A percentile compares a stretch with the other conserved stretches of the same genome.
Evolutionary conservation across 768 basidiomycete species (phyloP).

Genomic region (Pisolithus orientalis): DNA sequence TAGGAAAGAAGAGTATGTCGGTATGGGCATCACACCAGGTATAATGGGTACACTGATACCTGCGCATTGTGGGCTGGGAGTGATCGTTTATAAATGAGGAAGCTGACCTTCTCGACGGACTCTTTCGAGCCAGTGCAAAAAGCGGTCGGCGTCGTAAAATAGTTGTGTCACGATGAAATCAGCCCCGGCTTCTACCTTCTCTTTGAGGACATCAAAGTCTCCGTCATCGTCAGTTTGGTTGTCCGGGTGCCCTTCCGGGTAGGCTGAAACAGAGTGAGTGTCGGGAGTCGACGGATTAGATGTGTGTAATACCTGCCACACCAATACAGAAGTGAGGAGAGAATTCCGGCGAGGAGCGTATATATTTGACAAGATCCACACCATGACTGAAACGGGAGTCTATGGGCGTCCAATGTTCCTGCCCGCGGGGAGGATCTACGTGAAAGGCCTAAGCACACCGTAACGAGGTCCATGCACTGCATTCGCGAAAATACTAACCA

Average conservation of each 20-base stretch:
- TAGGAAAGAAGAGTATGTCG: conserved; percentile 90
- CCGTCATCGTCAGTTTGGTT: conserved; percentile 48
- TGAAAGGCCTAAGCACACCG: not conserved
- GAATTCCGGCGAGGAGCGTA: conserved; percentile 70
- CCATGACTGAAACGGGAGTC: conserved; percentile 82
- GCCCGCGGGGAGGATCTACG: conserved; percentile 85
- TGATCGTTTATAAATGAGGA: not conserved
- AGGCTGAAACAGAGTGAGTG: conserved; percentile 44
- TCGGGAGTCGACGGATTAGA: not conserved
- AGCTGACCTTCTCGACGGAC: conserved; percentile 64
- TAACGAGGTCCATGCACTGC: not conserved
- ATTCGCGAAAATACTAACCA: conserved; percentile 40
- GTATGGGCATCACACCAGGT: conserved; percentile 97
- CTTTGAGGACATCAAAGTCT: conserved; percentile 66
- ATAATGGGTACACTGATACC: conserved; percentile 89
- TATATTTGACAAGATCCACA: conserved; percentile 86
- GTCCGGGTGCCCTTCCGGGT: conserved; percentile 86
- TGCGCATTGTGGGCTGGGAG: conserved; percentile 25
- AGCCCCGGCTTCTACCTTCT: conserved; percentile 90
- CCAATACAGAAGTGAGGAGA: conserved; percentile 87
- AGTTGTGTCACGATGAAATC: conserved; percentile 95
- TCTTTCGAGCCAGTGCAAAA: conserved; percentile 70
- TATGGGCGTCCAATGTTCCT: conserved; percentile 87
- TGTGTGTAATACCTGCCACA: conserved; percentile 64
- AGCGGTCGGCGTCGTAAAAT: conserved; percentile 92